These are phyloP conservation scores for Leishmania tropica DNA, from an alignment of 208 protist species.

Conservation along the genomic window DNA sequence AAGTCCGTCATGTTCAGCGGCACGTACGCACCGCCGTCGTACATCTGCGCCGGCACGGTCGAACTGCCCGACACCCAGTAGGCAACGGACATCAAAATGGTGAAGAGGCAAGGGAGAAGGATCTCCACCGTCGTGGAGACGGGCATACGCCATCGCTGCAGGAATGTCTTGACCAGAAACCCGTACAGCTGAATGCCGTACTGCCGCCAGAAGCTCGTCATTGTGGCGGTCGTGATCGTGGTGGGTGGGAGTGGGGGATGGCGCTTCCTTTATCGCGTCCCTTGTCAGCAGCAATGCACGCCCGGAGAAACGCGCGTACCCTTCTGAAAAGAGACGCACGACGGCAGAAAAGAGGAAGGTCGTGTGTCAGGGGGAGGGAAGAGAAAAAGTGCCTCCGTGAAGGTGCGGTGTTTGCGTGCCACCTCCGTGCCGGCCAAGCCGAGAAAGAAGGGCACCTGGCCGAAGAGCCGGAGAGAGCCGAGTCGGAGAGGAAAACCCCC, in stretches of 20 bases:
- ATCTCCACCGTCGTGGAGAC: slow-evolving; percentile 61
- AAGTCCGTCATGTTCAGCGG: slow-evolving; percentile 30
- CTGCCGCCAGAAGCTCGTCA: slow-evolving; percentile 18
- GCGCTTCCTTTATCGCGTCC: not conserved
- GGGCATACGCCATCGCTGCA: slow-evolving; percentile 58
- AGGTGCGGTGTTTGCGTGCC: not conserved
- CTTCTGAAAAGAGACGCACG: not conserved
- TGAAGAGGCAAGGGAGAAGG: slow-evolving; percentile 71
- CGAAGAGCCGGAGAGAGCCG: not conserved
- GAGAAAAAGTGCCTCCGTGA: not conserved
- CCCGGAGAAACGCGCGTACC: not conserved
- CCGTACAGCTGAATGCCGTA: slow-evolving; percentile 67
- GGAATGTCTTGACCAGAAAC: slow-evolving; percentile 70
- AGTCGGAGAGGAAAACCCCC: not conserved
- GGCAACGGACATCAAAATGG: slow-evolving; percentile 48
- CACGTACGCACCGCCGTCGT: slow-evolving; percentile 20
- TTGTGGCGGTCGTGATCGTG: not conserved
- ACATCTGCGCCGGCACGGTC: slow-evolving; percentile 27
- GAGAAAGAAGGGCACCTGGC: not conserved
- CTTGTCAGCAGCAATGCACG: not conserved
- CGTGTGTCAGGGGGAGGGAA: not conserved
- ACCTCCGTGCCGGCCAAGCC: not conserved
- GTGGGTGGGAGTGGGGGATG: not conserved
- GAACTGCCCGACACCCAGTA: slow-evolving; percentile 54
- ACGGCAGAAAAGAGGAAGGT: slow-evolving; percentile 20